phyloP scores from a whole-genome alignment of 208 protist species.

The Wallacemonas collosoma region DNA sequence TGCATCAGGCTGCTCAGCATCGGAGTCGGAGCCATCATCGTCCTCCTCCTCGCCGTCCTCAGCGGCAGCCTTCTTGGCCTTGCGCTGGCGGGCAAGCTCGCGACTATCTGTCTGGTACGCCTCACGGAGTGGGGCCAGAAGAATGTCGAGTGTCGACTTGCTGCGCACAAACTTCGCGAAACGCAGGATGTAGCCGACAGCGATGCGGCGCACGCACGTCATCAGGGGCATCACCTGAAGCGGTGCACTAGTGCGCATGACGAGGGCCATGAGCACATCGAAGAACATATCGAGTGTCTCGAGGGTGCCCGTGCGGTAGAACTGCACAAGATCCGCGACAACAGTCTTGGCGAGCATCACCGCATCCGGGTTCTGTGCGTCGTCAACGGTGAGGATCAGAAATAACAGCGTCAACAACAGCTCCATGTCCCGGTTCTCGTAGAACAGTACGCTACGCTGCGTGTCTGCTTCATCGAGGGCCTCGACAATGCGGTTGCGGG shows the following conservation, averaged over 20 bases:
- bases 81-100: conserved; percentile 66
- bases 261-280: conserved; percentile 84
- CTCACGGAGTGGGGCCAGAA: conserved; percentile 80
- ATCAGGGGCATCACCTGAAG: conserved; percentile 87
- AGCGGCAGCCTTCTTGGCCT: conserved; percentile 41
- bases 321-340: conserved; percentile 74
- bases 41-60: conserved; percentile 37
- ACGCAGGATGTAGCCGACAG: conserved; percentile 68
- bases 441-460: conserved; percentile 87
- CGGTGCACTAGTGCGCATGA: conserved; percentile 72
- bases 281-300: conserved; percentile 82
- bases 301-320: conserved; percentile 72
- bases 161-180: conserved; percentile 73
- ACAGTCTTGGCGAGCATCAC: conserved; percentile 53
- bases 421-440: conserved; percentile 79
- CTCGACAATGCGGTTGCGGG: conserved; percentile 86
- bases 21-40: conserved; percentile 26
- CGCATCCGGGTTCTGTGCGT: conserved; percentile 75
- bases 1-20: conserved; percentile 14
- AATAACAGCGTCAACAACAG: conserved; percentile 82
- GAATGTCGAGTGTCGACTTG: conserved; percentile 59
- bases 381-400: conserved; percentile 82
- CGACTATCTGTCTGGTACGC: conserved; percentile 83
- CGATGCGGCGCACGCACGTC: conserved; percentile 76
- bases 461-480: conserved; percentile 54